Evolutionary conservation across 257 asterid genomes (phyloP).

Genomic region (Salvia splendens): DNA sequence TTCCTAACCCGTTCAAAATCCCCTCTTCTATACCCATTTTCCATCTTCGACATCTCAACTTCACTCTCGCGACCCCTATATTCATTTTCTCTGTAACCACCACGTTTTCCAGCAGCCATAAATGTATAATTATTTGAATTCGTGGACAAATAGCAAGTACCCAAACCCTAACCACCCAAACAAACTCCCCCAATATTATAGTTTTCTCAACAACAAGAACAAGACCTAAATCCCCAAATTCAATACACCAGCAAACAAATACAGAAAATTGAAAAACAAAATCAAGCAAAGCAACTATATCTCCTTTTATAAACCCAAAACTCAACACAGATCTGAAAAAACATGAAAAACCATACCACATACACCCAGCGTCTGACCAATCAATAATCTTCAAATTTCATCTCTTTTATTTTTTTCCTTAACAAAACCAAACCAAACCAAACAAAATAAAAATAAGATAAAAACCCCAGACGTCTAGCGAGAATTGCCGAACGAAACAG

Average conservation of each 20-base stretch:
- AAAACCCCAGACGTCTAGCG: slow-evolving; percentile 11
- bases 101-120: slow-evolving; percentile 84
- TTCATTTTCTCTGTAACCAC: slow-evolving; percentile 66
- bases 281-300: not conserved
- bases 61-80: slow-evolving; percentile 59
- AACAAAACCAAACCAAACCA: not conserved
- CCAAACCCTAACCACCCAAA: slow-evolving; percentile 33
- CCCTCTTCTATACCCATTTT: slow-evolving; percentile 44
- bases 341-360: slow-evolving; percentile 12
- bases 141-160: not conserved
- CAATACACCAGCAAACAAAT: slow-evolving; percentile 14
- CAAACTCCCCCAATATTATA: slow-evolving; percentile 17
- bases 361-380: slow-evolving; percentile 6
- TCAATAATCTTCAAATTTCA: not conserved
- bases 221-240: slow-evolving; percentile 6
- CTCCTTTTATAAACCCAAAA: not conserved
- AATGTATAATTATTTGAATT: slow-evolving; percentile 19
- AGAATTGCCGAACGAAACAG: slow-evolving; percentile 21
- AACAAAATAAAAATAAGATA: slow-evolving; percentile 2
- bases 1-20: slow-evolving; percentile 49
- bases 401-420: not conserved
- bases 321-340: slow-evolving; percentile 36
- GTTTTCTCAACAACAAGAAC: slow-evolving; percentile 14
- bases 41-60: slow-evolving; percentile 50
- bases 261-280: not conserved